These are phyloP conservation scores for Globisporangium nagaii DNA, from an alignment of 352 stramenopile genomes.

Conservation along the genomic window DNA sequence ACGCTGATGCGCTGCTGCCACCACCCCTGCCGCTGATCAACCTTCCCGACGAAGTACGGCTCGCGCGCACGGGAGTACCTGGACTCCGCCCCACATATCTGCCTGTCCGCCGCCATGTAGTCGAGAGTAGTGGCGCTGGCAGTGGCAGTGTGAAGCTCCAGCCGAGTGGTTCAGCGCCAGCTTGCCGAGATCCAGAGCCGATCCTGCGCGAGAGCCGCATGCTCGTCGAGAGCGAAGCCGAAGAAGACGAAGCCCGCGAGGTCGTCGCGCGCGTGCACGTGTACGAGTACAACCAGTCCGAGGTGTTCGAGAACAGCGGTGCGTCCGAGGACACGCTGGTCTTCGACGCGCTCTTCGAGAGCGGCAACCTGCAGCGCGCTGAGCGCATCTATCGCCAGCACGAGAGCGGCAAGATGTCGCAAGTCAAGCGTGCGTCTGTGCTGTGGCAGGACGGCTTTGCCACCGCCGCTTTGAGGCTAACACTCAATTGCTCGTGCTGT, in stretches of 20 bases:
- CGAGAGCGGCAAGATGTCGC: not conserved
- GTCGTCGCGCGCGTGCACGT: constrained; percentile 32
- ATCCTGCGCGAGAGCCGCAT: constrained; percentile 39
- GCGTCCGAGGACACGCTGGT: constrained; percentile 45
- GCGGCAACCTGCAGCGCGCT: constrained; percentile 53
- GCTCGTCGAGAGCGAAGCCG: constrained; percentile 27
- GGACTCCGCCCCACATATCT: constrained; percentile 34
- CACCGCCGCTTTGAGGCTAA: too few species aligned
- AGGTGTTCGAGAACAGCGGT: constrained; percentile 25
- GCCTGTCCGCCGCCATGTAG: constrained; percentile 37
- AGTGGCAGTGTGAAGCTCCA: constrained; percentile 7
- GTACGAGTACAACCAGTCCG: constrained; percentile 71
- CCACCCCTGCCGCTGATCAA: constrained; percentile 57
- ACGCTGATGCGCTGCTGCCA: constrained; percentile 34
- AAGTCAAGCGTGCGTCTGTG: not conserved
- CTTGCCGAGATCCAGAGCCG: constrained; percentile 22
- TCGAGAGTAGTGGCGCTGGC: not conserved
- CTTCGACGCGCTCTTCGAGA: constrained; percentile 79
- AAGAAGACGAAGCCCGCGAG: constrained; percentile 23
- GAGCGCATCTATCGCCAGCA: constrained; percentile 46
- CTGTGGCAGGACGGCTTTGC: not conserved
- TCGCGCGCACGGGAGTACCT: constrained; percentile 34
- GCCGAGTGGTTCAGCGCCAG: not conserved
- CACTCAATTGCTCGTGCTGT: not conserved
- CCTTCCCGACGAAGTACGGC: constrained; percentile 38